phyloP scores from a whole-genome alignment of 2,329 filamentous ascomycete species.

The Ceratocystis papillata region DNA sequence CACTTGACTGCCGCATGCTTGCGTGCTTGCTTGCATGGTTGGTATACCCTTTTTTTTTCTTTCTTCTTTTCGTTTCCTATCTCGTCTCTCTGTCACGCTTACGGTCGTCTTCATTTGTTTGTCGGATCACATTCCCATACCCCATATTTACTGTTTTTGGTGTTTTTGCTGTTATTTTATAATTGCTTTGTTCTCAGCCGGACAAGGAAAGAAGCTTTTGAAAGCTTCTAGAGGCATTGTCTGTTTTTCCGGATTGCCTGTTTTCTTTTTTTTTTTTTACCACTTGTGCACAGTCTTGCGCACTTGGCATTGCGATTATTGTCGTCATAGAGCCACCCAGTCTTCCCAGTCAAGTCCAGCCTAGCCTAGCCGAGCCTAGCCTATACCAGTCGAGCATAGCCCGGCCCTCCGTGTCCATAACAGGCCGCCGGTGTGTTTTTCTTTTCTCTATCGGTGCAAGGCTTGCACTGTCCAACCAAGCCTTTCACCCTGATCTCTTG shows the following conservation, averaged over 20 bases:
- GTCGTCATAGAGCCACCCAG: not conserved
- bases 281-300: slow-evolving; percentile 4
- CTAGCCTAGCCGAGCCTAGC: not conserved
- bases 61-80: not conserved
- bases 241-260: slow-evolving; percentile 12
- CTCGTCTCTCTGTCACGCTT: slow-evolving; percentile 13
- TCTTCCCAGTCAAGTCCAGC: not conserved
- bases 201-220: slow-evolving; percentile 5
- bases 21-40: slow-evolving; percentile 2
- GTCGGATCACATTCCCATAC: slow-evolving; percentile 9
- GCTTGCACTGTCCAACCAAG: not conserved
- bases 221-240: not conserved
- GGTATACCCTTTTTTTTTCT: not conserved
- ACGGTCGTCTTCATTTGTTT: slow-evolving; percentile 15
- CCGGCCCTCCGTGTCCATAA: not conserved
- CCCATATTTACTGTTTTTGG: slow-evolving; percentile 13
- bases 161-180: slow-evolving; percentile 13
- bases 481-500: not conserved
- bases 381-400: not conserved
- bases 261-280: slow-evolving; percentile 2
- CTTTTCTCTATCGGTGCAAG: not conserved
- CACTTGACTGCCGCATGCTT: too few relatives aligned
- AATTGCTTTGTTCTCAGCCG: slow-evolving; percentile 8
- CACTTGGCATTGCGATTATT: slow-evolving; percentile 4
- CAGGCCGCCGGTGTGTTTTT: not conserved